phyloP scores from a whole-genome alignment of 345 rosid genomes.

The Lenwebbia sp. region DNA sequence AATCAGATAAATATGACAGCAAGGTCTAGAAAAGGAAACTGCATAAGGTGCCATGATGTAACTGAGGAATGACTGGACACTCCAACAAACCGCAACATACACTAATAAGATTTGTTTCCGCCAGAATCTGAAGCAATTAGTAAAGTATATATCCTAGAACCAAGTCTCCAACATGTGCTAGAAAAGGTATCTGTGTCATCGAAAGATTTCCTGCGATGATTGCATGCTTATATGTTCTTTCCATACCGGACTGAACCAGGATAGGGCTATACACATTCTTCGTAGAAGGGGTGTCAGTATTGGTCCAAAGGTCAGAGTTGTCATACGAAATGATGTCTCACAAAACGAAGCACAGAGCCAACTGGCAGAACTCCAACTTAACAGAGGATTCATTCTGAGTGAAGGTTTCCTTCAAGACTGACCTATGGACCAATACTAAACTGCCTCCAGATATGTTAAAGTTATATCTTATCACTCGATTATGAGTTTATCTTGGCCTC shows the following conservation, averaged over 20 bases:
- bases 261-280: neutral
- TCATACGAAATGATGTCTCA: neutral
- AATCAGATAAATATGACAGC: neutral
- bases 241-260: neutral
- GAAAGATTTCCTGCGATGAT: neutral
- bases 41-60: neutral
- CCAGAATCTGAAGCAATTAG: neutral
- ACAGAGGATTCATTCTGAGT: neutral
- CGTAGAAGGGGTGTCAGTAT: neutral
- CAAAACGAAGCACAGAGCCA: neutral
- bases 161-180: neutral
- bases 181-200: neutral
- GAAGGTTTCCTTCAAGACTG: neutral
- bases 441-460: neutral
- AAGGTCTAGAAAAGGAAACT: neutral
- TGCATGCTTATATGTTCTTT: neutral
- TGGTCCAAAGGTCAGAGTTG: neutral
- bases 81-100: neutral
- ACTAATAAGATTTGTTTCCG: neutral
- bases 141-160: neutral
- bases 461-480: neutral
- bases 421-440: neutral
- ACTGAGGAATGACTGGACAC: neutral
- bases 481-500: neutral
- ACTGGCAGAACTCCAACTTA: neutral